Percentiles rank a stretch among this genome's conserved stretches.
phyloP scores from a whole-genome alignment of 2,329 filamentous ascomycete genomes.

The Diplodia mutila region DNA sequence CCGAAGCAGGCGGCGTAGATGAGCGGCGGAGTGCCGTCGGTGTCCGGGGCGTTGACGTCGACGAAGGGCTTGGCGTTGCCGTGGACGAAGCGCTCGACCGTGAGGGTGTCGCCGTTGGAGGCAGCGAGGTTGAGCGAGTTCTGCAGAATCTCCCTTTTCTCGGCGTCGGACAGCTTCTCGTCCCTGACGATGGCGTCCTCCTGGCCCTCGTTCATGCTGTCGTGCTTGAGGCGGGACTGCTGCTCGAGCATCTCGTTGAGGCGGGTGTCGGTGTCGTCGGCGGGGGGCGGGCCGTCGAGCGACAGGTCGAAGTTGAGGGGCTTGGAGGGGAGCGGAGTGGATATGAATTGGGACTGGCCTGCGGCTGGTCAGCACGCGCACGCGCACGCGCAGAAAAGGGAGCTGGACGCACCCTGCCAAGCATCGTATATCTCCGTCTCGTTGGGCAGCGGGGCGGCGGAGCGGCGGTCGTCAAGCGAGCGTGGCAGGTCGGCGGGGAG shows the following conservation, averaged over 20 bases:
- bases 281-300: constrained; percentile 70
- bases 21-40: constrained; percentile 92
- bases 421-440: constrained; percentile 99
- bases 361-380: constrained; percentile 27
- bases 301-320: constrained; percentile 85
- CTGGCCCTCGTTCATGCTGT: constrained; percentile 64
- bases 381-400: constrained; percentile 11
- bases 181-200: constrained; percentile 79
- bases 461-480: constrained; percentile 84
- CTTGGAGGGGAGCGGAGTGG: constrained; percentile 80
- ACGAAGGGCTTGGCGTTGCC: constrained; percentile 76
- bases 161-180: constrained; percentile 70
- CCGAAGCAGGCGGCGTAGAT: constrained; percentile 99
- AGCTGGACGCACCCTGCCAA: constrained; percentile 76
- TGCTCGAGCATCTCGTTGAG: constrained; percentile 96
- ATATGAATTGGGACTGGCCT: constrained; percentile 97
- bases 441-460: constrained; percentile 66
- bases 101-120: constrained; percentile 88
- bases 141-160: constrained; percentile 83
- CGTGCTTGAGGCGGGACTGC: constrained; percentile 83
- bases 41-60: constrained; percentile 84
- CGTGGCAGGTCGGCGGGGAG: constrained; percentile 87
- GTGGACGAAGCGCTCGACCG: constrained; percentile 74
- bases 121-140: constrained; percentile 92
- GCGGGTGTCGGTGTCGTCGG: constrained; percentile 79